Base-by-base conservation (phyloP, 331 rosid species). In the Quercus phellos region DNA sequence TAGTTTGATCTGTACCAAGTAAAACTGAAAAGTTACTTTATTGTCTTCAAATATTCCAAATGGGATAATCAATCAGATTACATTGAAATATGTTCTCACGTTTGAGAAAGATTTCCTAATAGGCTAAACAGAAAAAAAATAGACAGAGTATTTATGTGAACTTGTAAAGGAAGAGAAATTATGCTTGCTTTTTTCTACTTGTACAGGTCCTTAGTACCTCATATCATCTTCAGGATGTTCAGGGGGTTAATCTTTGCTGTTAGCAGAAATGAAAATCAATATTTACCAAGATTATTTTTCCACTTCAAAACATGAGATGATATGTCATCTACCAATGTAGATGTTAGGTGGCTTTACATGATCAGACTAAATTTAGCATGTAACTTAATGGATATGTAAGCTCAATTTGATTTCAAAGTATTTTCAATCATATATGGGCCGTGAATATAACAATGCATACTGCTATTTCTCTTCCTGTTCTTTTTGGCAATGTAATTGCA, bases 111-210 rank as follows among this genome's bases (percentile, higher is more conserved):
- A 30, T 64, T 77, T 63, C 24, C 55, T 63, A 38, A 51, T 70
- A 53, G 72, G 53, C 59, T 67, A 73, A 55, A 72, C 55, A 21
- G 63, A 70, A 26, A 35, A 55, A 11, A 35, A 35, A 35, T 32
- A 29, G 32, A 66, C 18, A 77, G 32, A 54, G 50, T 64, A 34
- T 18, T 42, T 30, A 68, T 18, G n/a, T 51, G 16, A 77, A 50
- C 79, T 79, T 68, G 64, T 46, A 18, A 84, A 67, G n/a, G 66
- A 27, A 26, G 74, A 70, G 26, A 19, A 61, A 74, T 27, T 27
- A 68, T 70, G 55, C 63, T 63, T 74, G 58, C n/a, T 50, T 42
- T 72, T 53, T 66, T 22, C 50, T 32, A n/a, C 71, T 17, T 66
- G 71, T 32, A 8, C 60, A 22, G n/a, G 34, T 50, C 42, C 42